Evolutionary conservation across 1,139 yeast species (phyloP).

Genomic region (Zygosaccharomyces sapae): DNA sequence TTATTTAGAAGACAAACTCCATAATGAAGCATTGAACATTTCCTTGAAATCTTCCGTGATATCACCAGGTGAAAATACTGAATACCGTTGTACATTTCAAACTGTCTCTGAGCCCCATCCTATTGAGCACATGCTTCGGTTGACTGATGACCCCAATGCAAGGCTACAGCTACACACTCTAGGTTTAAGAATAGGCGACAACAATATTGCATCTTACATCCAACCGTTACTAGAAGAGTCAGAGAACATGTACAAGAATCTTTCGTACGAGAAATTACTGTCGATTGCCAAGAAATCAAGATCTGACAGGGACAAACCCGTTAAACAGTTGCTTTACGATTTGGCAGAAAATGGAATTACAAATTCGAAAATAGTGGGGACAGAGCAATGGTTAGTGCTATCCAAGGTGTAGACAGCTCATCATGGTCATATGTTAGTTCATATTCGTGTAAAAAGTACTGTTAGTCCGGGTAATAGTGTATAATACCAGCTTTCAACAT

Average conservation of each 20-base stretch:
- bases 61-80: background rate
- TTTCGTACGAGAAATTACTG: constrained; percentile 28
- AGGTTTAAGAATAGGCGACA: constrained; percentile 8
- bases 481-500: background rate
- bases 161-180: constrained; percentile 9
- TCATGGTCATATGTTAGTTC: no score
- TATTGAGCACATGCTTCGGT: constrained; percentile 9
- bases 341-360: constrained; percentile 18
- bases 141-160: background rate
- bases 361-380: constrained; percentile 14
- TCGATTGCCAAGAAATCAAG: constrained; percentile 22
- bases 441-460: no score
- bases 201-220: constrained; percentile 13
- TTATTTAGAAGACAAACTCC: constrained; percentile 11
- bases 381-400: constrained; percentile 20
- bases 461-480: constrained; percentile 1
- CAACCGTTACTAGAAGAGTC: constrained; percentile 27
- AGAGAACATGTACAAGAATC: constrained; percentile 20
- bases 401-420: constrained; percentile 1
- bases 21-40: constrained; percentile 9
- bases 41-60: constrained; percentile 6
- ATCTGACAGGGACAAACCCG: constrained; percentile 7
- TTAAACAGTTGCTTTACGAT: constrained; percentile 13
- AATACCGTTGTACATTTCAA: constrained; percentile 15
- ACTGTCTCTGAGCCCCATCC: constrained; percentile 7